A percentile compares a stretch with the other conserved stretches of the same genome.
These are phyloP conservation scores for Cryptomeria japonica DNA, from an alignment of 75 land plant genomes.

Conservation along the genomic window DNA sequence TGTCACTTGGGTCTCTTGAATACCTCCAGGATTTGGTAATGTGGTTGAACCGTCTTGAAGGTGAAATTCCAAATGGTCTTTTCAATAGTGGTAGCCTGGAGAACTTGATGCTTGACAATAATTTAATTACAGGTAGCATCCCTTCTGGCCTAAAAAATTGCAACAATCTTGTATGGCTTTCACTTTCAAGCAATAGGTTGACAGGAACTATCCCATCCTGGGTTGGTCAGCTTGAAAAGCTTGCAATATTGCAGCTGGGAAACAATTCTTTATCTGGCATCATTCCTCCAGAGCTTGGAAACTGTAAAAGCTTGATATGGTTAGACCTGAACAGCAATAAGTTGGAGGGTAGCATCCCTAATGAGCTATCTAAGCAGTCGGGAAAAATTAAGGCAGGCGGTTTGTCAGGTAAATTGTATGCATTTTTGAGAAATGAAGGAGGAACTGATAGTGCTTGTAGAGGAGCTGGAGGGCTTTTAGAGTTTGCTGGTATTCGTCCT, in stretches of 20 bases:
- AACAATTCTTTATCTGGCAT: constrained; percentile 76
- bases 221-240: constrained; percentile 50
- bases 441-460: constrained; percentile 53
- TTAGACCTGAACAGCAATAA: constrained; percentile 78
- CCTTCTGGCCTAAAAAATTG: constrained; percentile 57
- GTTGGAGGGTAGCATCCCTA: constrained; percentile 68
- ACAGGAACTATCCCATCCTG: constrained; percentile 62
- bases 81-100: constrained; percentile 29
- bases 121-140: constrained; percentile 56
- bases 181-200: constrained; percentile 65
- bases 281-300: constrained; percentile 80
- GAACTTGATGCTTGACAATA: constrained; percentile 61
- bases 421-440: constrained; percentile 55
- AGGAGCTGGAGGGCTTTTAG: constrained; percentile 70
- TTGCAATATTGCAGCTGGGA: constrained; percentile 74
- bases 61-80: constrained; percentile 63
- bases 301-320: constrained; percentile 71
- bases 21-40: constrained; percentile 54
- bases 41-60: constrained; percentile 60
- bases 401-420: constrained; percentile 47
- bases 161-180: constrained; percentile 66
- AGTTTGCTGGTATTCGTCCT: constrained; percentile 63
- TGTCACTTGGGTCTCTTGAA: constrained; percentile 39
- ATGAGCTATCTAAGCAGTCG: constrained; percentile 51
- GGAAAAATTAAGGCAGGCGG: constrained; percentile 52